A percentile compares a stretch with the other conserved stretches of the same genome.
Conservation (phyloP, 768 basidiomycete genomes). For the Cyathus striatus region DNA sequence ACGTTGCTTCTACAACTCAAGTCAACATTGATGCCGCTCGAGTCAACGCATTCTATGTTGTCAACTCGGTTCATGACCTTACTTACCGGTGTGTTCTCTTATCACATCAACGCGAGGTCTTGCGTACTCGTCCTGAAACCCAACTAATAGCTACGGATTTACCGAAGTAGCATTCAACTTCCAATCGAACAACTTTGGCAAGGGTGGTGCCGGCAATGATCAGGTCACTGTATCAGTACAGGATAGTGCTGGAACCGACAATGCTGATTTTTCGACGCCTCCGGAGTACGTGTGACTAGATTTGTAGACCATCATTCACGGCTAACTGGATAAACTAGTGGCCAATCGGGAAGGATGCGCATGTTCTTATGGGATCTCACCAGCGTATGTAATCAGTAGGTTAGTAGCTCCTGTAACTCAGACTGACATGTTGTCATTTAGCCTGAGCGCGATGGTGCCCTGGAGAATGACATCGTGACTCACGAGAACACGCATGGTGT, state of each 20-base stretch:
- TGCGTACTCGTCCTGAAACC: too few species aligned
- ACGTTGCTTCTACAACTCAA: conserved; percentile 23
- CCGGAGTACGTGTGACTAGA: conserved; percentile 26
- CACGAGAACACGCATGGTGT: conserved; percentile 49
- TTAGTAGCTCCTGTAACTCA: not conserved
- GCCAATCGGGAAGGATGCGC: conserved; percentile 7
- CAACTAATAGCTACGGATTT: conserved; percentile 49
- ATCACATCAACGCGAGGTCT: too few species aligned
- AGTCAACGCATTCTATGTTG: conserved; percentile 51
- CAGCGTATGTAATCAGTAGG: conserved; percentile 4
- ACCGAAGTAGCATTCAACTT: conserved; percentile 44
- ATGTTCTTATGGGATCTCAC: conserved; percentile 18
- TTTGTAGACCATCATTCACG: not conserved
- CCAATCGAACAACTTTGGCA: conserved; percentile 56
- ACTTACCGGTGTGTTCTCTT: conserved; percentile 12
- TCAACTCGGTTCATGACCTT: conserved; percentile 53
- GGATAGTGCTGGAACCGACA: conserved; percentile 39
- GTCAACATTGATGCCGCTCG: conserved; percentile 46
- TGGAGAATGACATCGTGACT: conserved; percentile 54
- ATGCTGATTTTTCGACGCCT: conserved; percentile 39
- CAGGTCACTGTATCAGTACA: conserved; percentile 50
- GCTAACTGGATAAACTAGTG: not conserved
- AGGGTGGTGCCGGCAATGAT: conserved; percentile 48
- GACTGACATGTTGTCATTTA: conserved; percentile 10
- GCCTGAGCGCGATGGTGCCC: conserved; percentile 51